Base-by-base conservation (phyloP, 2,329 filamentous ascomycete species). In the Xylaria sp. region DNA sequence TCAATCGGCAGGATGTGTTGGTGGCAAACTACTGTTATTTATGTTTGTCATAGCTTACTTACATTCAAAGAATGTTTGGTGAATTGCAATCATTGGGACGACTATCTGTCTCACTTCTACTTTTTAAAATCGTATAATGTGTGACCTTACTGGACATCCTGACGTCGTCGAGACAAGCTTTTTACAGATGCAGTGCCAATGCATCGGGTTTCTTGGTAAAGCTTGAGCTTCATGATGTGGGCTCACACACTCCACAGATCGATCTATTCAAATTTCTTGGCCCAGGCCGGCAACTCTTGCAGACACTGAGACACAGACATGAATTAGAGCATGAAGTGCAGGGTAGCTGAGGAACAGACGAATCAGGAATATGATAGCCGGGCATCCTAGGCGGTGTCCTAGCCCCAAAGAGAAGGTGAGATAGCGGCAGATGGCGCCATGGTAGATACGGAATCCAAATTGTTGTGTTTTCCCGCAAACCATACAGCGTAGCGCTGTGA, bases 341-440 rank as follows among this genome's bases (percentile, higher is more conserved):
- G 49, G 48, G 49, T 28, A 40, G 28, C 56, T 40, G 33, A 3
- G 17, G 42, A n/a, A 58, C 6, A 20, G 17, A 49, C 44, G 33
- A 62, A 62, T 61, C 23, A 40, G 46, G 59, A 59, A 48, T 31
- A 13, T 42, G 40, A 48, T 40, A 33, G 57, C 26, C 23, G n/a
- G 53, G 33, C 17, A 61, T 59, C 61, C 61, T 53, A 38, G 26
- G 33, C n/a, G 28, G 11, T 40, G 38, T 40, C 5, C 38, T 69
- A 67, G 59, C 67, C 67, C 7, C 31, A 69, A 67, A 36, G n/a
- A 69, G 67, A 69, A 69, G 67, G 67, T 69, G 36, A 62, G 49
- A 65, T 44, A 57, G 23, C 28, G 28, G 44, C n/a, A 56, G 40
- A 69, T 63, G 63, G 63, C 63, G 53, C 63, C 63, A 66, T 53